Conservation (phyloP, 179 eudicot species). For the Spinacia oleracea region DNA sequence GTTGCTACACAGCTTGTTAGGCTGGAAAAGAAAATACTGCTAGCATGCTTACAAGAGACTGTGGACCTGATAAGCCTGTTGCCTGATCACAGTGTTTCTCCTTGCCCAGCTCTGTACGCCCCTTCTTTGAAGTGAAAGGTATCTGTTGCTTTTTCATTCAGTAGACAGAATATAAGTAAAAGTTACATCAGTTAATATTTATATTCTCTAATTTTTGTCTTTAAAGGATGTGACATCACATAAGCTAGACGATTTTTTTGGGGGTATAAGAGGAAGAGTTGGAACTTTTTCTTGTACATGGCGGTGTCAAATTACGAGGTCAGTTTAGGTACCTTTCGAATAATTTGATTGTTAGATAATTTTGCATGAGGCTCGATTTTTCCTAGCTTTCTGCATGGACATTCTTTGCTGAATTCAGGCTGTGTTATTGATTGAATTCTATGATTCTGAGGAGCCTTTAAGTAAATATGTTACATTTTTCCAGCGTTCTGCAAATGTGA, state of each 20-base stretch:
- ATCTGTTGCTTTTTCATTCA: slow-evolving; percentile 6
- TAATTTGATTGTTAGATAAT: neutral
- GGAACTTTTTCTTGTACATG: slow-evolving; percentile 28
- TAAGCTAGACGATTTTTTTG: neutral
- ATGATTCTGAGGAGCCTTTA: neutral
- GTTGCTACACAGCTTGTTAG: slow-evolving; percentile 94
- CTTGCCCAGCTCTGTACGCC: slow-evolving; percentile 94
- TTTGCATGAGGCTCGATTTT: too few species aligned
- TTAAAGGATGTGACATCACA: slow-evolving; percentile 2
- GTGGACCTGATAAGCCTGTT: slow-evolving; percentile 62
- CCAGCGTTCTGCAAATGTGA: neutral
- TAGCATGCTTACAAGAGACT: slow-evolving; percentile 72
- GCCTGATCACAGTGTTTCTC: slow-evolving; percentile 83
- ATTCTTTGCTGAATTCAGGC: neutral
- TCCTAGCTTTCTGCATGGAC: neutral
- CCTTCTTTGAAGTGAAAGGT: slow-evolving; percentile 71
- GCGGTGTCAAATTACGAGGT: slow-evolving; percentile 29
- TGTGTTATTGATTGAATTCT: neutral
- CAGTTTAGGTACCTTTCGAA: neutral
- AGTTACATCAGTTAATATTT: neutral
- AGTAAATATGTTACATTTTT: neutral
- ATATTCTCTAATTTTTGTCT: neutral
- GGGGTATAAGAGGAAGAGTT: slow-evolving; percentile 16
- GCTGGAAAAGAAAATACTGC: slow-evolving; percentile 87
- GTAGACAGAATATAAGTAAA: neutral